phyloP scores from a whole-genome alignment of 768 basidiomycete genomes.

The Leccinellum luteum region DNA sequence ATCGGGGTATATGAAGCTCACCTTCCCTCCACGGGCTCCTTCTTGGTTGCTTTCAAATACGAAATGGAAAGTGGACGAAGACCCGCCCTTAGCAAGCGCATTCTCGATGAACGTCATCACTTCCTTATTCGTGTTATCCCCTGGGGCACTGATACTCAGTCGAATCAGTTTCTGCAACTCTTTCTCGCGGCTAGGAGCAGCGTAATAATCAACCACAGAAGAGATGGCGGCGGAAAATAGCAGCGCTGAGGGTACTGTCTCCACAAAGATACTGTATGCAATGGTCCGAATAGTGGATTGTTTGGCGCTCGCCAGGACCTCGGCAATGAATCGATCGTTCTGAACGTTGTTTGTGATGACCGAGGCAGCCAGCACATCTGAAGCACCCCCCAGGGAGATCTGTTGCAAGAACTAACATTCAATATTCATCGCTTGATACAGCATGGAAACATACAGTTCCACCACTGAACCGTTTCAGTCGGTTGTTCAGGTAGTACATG shows the following conservation, averaged over 20 bases:
- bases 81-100: conserved; percentile 42
- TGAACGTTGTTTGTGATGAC: conserved; percentile 22
- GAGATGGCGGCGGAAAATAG: conserved; percentile 55
- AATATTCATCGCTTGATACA: background rate
- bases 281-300: conserved; percentile 31
- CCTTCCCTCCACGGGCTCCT: conserved; percentile 26
- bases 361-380: conserved; percentile 19
- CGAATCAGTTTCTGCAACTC: conserved; percentile 38
- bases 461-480: conserved; percentile 18
- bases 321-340: conserved; percentile 21
- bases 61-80: background rate
- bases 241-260: conserved; percentile 53
- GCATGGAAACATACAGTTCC: conserved; percentile 17
- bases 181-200: conserved; percentile 37
- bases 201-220: conserved; percentile 59
- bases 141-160: conserved; percentile 29
- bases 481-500: conserved; percentile 22
- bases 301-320: conserved; percentile 4
- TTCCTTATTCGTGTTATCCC: conserved; percentile 22
- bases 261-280: conserved; percentile 49
- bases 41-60: conserved; percentile 32
- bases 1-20: conserved; percentile 33
- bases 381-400: conserved; percentile 19
- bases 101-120: conserved; percentile 45
- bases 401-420: background rate